Evolutionary conservation across 257 asterid genomes (phyloP), one percentile per base, ranked within the genome.

Genomic region (Nicotiana otophora): DNA sequence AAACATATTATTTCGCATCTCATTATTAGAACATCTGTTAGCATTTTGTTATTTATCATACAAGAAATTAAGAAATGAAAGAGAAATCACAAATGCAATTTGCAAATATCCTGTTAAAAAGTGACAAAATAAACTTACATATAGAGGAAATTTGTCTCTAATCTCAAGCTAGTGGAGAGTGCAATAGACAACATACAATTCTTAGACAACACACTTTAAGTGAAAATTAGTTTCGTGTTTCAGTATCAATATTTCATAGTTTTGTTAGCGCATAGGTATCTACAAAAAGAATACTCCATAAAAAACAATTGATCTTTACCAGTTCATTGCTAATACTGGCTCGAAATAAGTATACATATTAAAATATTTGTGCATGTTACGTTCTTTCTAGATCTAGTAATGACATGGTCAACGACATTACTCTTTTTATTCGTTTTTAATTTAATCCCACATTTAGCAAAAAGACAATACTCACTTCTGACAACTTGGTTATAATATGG

Each of bases 371-470:
- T 36, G 46, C 46, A 42, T 42, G 51, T 8, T 42, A 42, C 12
- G 1, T 42, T 42, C 66, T 70, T 81, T 75, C 79, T n/a, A 65
- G 46, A 78, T 82, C 26, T 81, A 72, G 84, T 55, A 60, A 51
- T 5, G 76, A 72, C 14, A 72, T 62, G 78, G 84, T 48, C 79
- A 67, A 51, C 19, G 14, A 46, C 66, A 57, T 42, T 42, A 42
- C 9, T 42, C 51, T 42, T 17, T 70, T 76, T 74, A 15, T 30
- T 54, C 57, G n/a, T 26, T 81, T 80, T 60, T 20, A 48, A 60
- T 48, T 31, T 20, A 57, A 81, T n/a, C 80, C 81, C 79, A 63
- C 72, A 14, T 70, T 82, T 46, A 65, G 80, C 28, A 74, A 80
- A 82, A 75, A 15, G 81, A 84, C 83, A 78, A 79, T 26, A 33